phyloP scores from a whole-genome alignment of 75 land plant species.

The Pinus tabuliformis region DNA sequence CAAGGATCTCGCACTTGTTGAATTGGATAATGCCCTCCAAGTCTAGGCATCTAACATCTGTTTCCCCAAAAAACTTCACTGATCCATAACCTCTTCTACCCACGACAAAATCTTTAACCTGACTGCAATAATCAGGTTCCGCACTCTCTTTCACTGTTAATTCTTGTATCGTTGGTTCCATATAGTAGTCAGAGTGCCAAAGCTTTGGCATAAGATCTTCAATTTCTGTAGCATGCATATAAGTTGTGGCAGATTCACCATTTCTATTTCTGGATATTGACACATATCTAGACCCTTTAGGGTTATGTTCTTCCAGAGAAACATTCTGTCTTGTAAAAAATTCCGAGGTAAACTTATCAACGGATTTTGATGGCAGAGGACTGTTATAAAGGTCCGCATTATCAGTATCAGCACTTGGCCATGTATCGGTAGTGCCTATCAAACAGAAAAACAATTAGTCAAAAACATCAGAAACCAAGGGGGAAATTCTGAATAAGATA shows the following conservation, averaged over 20 bases:
- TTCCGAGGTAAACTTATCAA: too few relatives aligned
- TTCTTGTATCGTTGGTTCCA: slow-evolving; percentile 9
- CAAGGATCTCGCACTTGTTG: slow-evolving; percentile 16
- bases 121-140: slow-evolving; percentile 21
- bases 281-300: slow-evolving; percentile 5
- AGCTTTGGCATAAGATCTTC: slow-evolving; percentile 18
- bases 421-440: slow-evolving; percentile 14
- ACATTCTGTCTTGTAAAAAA: neutral
- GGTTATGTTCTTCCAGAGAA: neutral
- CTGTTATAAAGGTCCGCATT: neutral
- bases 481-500: too few relatives aligned
- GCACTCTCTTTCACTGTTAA: slow-evolving; percentile 14
- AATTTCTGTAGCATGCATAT: slow-evolving; percentile 15
- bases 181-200: slow-evolving; percentile 12
- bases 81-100: slow-evolving; percentile 16
- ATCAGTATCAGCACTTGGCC: slow-evolving; percentile 17
- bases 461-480: too few relatives aligned
- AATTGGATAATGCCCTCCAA: slow-evolving; percentile 16
- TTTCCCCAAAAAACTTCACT: slow-evolving; percentile 23
- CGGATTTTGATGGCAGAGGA: too few relatives aligned
- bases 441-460: too few relatives aligned
- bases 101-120: slow-evolving; percentile 14
- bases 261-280: slow-evolving; percentile 10
- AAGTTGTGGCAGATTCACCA: slow-evolving; percentile 15
- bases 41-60: slow-evolving; percentile 23